Base-by-base conservation (phyloP, 441 rosid species). In the Erodium moschatum region DNA sequence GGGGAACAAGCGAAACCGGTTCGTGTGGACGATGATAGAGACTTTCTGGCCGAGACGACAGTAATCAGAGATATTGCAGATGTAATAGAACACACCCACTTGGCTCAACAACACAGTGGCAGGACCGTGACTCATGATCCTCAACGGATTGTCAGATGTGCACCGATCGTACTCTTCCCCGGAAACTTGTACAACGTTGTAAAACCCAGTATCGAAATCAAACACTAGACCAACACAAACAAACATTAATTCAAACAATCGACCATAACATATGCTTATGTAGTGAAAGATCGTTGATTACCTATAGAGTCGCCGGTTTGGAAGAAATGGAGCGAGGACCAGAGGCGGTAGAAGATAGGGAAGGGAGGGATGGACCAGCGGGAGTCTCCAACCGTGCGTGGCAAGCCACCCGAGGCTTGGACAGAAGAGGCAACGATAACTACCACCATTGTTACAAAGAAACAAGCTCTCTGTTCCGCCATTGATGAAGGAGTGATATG, bases 31-130 rank as follows among this genome's bases (percentile, higher is more conserved):
- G 11, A 61, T 12, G 2, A 83, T 9, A 1, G 71, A 68, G 9
- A 83, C 65, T 65, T 74, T 83, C 33, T 73, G 86, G 46, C 84
- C 83, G 0, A 83, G 73, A 10, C 67, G 70, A 72, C 86, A 83
- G 64, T 81, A 77, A 35, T 76, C 62, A 0, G 86, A 81, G 69
- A 83, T 56, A 67, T 75, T 83, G 79, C 81, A 83, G n/a, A 81
- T 76, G 70, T 74, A 83, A 70, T 83, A 79, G 66, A 75, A 75
- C 44, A 70, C 74, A 2, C 84, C 80, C 27, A 62, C 58, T 29
- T 75, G 70, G 13, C 52, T 64, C 63, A 77, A 64, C 13, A 44
- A 1, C 11, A 81, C 67, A 9, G 52, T 69, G 1, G 80, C 84
- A 12, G 83, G 84, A 35, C 83, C 67, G 8, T 24, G 8, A 1